Percentiles rank a stretch among this genome's conserved stretches.
phyloP scores from a whole-genome alignment of 495 filamentous ascomycete species.

The Xylaria acuta region DNA sequence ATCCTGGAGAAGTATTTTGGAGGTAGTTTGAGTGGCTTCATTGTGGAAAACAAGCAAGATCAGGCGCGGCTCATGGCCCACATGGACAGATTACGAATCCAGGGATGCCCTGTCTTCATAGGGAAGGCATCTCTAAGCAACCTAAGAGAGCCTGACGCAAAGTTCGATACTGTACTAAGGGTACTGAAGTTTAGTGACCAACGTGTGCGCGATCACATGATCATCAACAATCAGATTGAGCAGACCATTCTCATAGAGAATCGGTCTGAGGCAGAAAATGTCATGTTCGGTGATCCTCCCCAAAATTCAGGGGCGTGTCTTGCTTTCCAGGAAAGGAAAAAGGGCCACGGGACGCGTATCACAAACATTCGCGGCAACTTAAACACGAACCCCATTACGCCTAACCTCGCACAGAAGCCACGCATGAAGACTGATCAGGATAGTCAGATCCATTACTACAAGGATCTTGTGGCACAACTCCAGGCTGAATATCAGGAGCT shows the following conservation, averaged over 20 bases:
- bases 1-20: conserved; percentile 79
- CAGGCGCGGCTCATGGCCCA: conserved; percentile 64
- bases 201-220: conserved; percentile 76
- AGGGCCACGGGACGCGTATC: conserved; percentile 68
- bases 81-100: conserved; percentile 63
- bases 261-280: conserved; percentile 66
- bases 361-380: conserved; percentile 55
- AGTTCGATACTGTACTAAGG: conserved; percentile 77
- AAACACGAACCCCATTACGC: conserved; percentile 41
- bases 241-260: conserved; percentile 79
- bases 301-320: conserved; percentile 77
- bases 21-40: conserved; percentile 69
- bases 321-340: conserved; percentile 62
- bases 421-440: conserved; percentile 81
- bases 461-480: conserved; percentile 50
- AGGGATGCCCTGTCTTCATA: conserved; percentile 69
- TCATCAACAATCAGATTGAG: conserved; percentile 84
- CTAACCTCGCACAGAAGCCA: conserved; percentile 46
- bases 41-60: conserved; percentile 79
- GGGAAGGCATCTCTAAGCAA: conserved; percentile 65
- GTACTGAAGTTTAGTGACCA: conserved; percentile 83
- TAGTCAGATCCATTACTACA: conserved; percentile 37
- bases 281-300: conserved; percentile 71
- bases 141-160: conserved; percentile 72
- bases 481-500: conserved; percentile 48